Percentiles rank a stretch among this genome's conserved stretches.
phyloP scores from a whole-genome alignment of 768 basidiomycete species.

The Exsudoporus frostii region DNA sequence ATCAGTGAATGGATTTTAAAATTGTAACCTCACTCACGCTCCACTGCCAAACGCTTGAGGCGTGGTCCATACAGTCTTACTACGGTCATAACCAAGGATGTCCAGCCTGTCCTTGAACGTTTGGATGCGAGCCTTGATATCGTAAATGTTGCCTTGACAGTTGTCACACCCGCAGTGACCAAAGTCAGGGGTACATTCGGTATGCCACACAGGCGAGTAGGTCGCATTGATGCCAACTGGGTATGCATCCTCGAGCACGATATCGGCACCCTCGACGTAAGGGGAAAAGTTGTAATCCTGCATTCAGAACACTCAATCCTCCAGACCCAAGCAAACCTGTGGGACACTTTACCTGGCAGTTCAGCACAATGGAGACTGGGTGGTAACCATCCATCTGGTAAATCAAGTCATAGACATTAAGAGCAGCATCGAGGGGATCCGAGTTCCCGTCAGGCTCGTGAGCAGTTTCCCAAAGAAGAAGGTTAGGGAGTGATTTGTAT shows the following conservation, averaged over 20 bases:
- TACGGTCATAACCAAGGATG: constrained; percentile 61
- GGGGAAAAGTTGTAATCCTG: constrained; percentile 60
- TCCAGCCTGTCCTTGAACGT: constrained; percentile 57
- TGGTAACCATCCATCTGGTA: constrained; percentile 54
- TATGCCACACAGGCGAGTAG: constrained; percentile 56
- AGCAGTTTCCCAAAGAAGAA: constrained; percentile 69
- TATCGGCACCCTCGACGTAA: constrained; percentile 62
- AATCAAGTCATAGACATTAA: constrained; percentile 43
- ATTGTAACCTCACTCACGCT: constrained; percentile 20
- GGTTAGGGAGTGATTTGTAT: constrained; percentile 62
- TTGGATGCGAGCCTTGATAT: constrained; percentile 65
- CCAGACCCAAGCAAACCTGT: no score
- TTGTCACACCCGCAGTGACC: constrained; percentile 75
- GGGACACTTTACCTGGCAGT: constrained; percentile 36
- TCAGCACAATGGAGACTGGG: constrained; percentile 52
- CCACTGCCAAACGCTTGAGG: constrained; percentile 72
- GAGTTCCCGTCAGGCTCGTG: constrained; percentile 72
- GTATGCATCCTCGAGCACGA: constrained; percentile 51
- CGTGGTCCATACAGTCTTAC: constrained; percentile 72
- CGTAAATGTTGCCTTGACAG: constrained; percentile 61
- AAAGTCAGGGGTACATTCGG: constrained; percentile 57
- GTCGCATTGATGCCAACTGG: constrained; percentile 57
- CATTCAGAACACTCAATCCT: background rate
- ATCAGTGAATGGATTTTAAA: background rate
- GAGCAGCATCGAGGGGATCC: constrained; percentile 61